phyloP scores from a whole-genome alignment of 108 stramenopile species.

The Skeletonema potamos region DNA sequence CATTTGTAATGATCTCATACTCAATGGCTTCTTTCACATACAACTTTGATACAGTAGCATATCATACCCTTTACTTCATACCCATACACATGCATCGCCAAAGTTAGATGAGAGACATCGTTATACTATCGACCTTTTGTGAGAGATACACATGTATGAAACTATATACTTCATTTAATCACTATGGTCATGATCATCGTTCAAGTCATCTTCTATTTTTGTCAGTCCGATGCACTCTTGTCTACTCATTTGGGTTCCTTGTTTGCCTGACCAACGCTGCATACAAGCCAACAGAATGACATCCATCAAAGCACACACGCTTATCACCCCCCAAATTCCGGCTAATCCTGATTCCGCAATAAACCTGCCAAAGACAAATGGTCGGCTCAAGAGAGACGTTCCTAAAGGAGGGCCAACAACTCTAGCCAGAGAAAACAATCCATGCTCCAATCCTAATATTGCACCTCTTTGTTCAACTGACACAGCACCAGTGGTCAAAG shows the following conservation, averaged over 20 bases:
- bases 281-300: constrained; percentile 13
- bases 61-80: background rate
- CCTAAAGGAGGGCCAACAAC: constrained; percentile 67
- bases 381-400: constrained; percentile 40
- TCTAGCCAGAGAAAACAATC: constrained; percentile 73
- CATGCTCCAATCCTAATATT: constrained; percentile 79
- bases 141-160: background rate
- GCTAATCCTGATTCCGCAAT: background rate
- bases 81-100: background rate
- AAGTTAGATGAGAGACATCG: too few relatives aligned
- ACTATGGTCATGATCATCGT: constrained; percentile 41
- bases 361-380: background rate
- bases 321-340: constrained; percentile 27
- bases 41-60: background rate
- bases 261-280: constrained; percentile 20
- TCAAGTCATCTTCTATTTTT: background rate
- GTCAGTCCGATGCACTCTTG: background rate
- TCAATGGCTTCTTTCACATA: background rate
- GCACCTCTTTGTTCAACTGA: constrained; percentile 58
- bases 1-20: background rate
- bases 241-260: background rate
- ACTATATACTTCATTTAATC: constrained; percentile 7
- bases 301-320: constrained; percentile 22
- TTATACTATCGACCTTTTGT: too few relatives aligned
- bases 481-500: constrained; percentile 69